Conservation (phyloP, 73 alveolate species). For the Symbiodinium natans region DNA sequence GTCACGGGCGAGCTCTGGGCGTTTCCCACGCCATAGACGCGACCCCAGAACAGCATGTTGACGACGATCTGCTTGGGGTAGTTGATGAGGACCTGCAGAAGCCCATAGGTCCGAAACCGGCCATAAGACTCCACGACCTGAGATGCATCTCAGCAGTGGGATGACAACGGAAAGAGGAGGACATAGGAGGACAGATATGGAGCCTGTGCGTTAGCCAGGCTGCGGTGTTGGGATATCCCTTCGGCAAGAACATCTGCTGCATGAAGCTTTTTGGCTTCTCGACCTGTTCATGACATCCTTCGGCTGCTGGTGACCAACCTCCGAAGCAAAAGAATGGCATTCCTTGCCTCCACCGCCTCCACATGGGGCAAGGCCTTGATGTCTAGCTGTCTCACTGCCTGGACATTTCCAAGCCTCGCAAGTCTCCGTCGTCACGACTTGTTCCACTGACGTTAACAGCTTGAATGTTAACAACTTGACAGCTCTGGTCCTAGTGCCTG, state of each 20-base stretch:
- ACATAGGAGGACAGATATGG: background rate
- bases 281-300: background rate
- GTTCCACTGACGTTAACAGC: too few relatives aligned
- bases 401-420: constrained; percentile 51
- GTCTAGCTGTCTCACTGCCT: constrained; percentile 60
- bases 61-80: constrained; percentile 77
- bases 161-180: background rate
- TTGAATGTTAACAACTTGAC: too few relatives aligned
- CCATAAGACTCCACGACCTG: constrained; percentile 56
- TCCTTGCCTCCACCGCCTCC: too few relatives aligned
- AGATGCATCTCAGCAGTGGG: background rate
- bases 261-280: background rate
- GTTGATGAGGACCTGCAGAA: constrained; percentile 41
- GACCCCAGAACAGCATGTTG: constrained; percentile 80
- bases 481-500: too few relatives aligned
- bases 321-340: too few relatives aligned
- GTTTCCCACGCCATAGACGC: constrained; percentile 84
- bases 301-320: too few relatives aligned
- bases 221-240: constrained; percentile 67
- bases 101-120: constrained; percentile 39
- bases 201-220: background rate
- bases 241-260: constrained; percentile 84
- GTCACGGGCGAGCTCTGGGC: constrained; percentile 44
- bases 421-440: too few relatives aligned
- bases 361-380: background rate